Evolutionary conservation across 2,329 filamentous ascomycete genomes (phyloP), one percentile per base, ranked within the genome.

Genomic region (Penicillium hordei): DNA sequence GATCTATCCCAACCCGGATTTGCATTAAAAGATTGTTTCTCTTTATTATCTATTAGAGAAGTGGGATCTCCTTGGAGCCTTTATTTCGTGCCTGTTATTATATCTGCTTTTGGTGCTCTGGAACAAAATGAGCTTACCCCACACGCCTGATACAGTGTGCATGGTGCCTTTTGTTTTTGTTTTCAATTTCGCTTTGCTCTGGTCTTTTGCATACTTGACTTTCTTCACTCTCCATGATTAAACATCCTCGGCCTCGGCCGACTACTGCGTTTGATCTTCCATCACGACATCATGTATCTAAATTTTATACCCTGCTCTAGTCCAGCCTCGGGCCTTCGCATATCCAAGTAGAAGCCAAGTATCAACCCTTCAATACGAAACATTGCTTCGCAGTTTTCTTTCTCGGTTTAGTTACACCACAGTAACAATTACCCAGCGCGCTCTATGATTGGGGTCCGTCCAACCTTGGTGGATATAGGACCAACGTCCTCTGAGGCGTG

Each of bases 261-360:
- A 46, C 25, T 48, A 39, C 39, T 34, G 38, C 13, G 42, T 21
- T 52, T 51, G 43, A 52, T 50, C 57, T 58, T 64, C 52, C 61
- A 60, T 65, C 52, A 65, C 59, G 58, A 62, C 19, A 52, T 63
- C 62, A 67, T 67, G 60, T 65, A 61, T 62, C 56, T 67, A 53
- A 33, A 43, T 48, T 42, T 56, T 60, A 59, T 64, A 66, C 61
- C 66, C 55, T 58, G 36, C 44, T 57, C 43, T 48, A 56, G 50
- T 54, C 54, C 50, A 54, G 17, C 38, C 36, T 36, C 40, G 40
- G 46, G 53, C 42, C 48, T 48, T 49, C 39, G 31, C 49, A 53
- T 38, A 42, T 51, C 23, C 38, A 36, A 53, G 29, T 62, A 29
- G 25, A 38, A 43, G 23, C 31, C 34, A 40, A 31, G 19, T 23